Conservation (phyloP, 257 asterid genomes). For the Solanum medicagineum region DNA sequence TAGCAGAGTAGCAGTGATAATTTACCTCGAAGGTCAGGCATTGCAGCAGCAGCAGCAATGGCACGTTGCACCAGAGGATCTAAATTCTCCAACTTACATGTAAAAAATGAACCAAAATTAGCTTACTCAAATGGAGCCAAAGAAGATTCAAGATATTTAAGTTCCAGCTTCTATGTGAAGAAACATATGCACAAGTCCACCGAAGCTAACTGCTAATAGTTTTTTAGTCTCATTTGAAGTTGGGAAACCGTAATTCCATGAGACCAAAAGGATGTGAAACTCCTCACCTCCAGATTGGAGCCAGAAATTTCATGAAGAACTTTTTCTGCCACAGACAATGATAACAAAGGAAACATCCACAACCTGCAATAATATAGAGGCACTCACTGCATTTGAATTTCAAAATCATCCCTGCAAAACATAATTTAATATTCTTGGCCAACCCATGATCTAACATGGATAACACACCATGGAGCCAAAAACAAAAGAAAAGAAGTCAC, state of each 20-base stretch:
- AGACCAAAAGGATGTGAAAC: not conserved
- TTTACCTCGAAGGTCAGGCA: conserved; percentile 84
- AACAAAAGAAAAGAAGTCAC: not conserved
- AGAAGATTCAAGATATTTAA: not conserved
- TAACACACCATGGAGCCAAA: not conserved
- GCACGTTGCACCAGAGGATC: conserved; percentile 93
- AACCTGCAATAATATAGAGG: conserved; percentile 36
- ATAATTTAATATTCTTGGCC: not conserved
- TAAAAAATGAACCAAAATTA: conserved; percentile 8
- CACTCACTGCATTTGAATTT: not conserved
- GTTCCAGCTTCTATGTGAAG: conserved; percentile 1
- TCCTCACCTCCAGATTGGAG: conserved; percentile 50
- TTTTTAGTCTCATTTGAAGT: not conserved
- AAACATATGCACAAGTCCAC: conserved; percentile 6
- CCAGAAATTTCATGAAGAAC: conserved; percentile 43
- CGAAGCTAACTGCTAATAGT: not conserved
- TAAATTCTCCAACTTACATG: conserved; percentile 64
- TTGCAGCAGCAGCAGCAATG: conserved; percentile 56
- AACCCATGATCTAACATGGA: not conserved
- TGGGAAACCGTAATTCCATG: not conserved
- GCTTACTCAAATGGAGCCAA: not conserved
- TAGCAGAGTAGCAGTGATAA: not conserved
- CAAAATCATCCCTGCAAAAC: not conserved
- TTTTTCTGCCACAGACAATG: conserved; percentile 57
- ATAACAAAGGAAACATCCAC: conserved; percentile 85